A percentile compares a stretch with the other conserved stretches of the same genome.
Evolutionary conservation across 371 early-diverging fungal species (phyloP).

Genomic region (Mortierella sp.): DNA sequence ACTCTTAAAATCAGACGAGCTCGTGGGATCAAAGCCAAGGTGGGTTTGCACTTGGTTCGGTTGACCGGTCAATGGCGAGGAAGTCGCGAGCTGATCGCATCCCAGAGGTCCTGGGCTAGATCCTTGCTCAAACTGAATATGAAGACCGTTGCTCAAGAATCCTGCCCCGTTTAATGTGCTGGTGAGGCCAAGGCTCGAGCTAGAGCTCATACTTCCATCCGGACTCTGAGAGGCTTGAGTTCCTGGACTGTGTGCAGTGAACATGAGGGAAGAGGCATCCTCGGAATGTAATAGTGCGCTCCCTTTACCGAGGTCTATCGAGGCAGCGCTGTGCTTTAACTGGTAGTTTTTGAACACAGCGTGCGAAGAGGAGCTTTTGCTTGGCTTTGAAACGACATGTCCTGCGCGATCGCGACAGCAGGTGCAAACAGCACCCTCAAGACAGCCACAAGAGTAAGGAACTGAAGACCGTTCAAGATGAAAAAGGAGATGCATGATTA

Average conservation of each 20-base stretch:
- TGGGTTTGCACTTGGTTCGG: conserved; percentile 20
- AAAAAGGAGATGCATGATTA: neutral
- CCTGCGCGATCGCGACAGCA: conserved; percentile 43
- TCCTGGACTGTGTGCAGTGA: conserved; percentile 8
- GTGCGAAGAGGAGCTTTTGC: conserved; percentile 18
- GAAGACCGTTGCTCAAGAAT: neutral
- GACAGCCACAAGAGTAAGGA: conserved; percentile 24
- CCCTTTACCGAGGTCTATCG: conserved; percentile 21
- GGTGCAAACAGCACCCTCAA: conserved; percentile 28
- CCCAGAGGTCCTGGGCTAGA: conserved; percentile 9
- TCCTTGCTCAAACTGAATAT: conserved; percentile 4
- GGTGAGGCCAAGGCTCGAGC: conserved; percentile 20
- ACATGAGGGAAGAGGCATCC: conserved; percentile 3
- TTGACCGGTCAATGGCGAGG: conserved; percentile 11
- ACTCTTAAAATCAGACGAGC: conserved; percentile 44
- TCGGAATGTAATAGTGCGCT: conserved; percentile 2
- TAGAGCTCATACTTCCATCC: conserved; percentile 12
- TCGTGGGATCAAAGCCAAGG: conserved; percentile 38
- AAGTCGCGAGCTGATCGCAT: conserved; percentile 1
- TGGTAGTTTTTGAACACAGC: conserved; percentile 22
- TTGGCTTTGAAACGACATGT: conserved; percentile 34
- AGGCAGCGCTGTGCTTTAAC: conserved; percentile 5
- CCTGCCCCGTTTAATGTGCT: conserved; percentile 19
- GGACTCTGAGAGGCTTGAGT: conserved; percentile 20
- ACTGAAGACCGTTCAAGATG: neutral